Base-by-base conservation (phyloP, 2,329 filamentous ascomycete genomes). In the Microdochium trichocladiopsis region DNA sequence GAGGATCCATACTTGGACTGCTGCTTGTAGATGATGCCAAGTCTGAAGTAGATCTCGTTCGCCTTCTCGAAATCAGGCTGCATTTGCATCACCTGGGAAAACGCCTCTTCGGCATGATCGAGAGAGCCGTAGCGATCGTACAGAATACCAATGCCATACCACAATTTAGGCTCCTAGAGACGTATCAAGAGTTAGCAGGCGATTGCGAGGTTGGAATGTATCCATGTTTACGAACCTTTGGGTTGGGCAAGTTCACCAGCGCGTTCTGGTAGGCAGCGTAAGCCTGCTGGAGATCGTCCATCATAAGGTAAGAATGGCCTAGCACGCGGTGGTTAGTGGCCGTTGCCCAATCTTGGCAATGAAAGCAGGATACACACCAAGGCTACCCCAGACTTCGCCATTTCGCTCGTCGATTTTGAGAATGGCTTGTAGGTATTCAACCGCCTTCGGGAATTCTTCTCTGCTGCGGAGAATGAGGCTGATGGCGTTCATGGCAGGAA, bases 1-100 rank as follows among this genome's bases (percentile, higher is more conserved):
- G 92, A 96, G 66, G 95, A 87, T 50, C 78, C 78, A 67, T 92
- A 99, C 69, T 97, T 97, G 56, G 92, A 87, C 67, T 97, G 94
- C 64, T 97, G 93, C 69, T 99, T 99, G 76, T 97, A 97, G 59
- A 99, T 97, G 74, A 99, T 99, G n/a, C 94, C 94, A 9, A 99
- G 80, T 25, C 94, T 84, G 72, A 99, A 99, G 70, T 97, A 99
- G 51, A 99, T 97, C 69, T 99, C 94, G 64, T 97, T 97, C 53
- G 93, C 92, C 78, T 99, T 99, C 65, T 99, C 94, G 61, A 97
- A 97, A 61, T 91, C 87, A 4, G 93, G 94, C 63, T 96, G 88
- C 87, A 99, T 97, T 60, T 90, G 87, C 94, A 99, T 97, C 56
- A 99, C 94, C 66, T 97, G 90, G 2, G 93, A 96, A 66, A 97